Percentiles rank a stretch among this genome's conserved stretches.
Conservation (phyloP, 768 basidiomycete genomes). For the Rhizopogon vulgaris region DNA sequence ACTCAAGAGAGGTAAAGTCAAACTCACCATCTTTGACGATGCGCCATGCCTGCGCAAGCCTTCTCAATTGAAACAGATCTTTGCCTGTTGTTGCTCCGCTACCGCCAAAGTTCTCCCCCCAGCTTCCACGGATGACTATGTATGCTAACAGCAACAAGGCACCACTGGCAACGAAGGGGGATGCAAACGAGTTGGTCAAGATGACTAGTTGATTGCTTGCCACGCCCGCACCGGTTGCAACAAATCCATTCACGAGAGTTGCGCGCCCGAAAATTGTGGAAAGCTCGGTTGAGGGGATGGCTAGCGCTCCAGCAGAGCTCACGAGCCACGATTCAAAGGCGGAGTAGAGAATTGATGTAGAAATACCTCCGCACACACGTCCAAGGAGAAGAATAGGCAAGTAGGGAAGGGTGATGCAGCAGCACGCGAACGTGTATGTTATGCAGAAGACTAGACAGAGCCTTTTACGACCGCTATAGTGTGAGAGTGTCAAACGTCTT, state of each 20-base stretch:
- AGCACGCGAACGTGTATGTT: constrained; percentile 55
- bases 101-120: constrained; percentile 69
- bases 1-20: background rate
- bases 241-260: constrained; percentile 66
- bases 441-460: constrained; percentile 70
- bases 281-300: constrained; percentile 51
- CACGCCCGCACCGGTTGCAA: constrained; percentile 63
- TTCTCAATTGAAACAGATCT: constrained; percentile 46
- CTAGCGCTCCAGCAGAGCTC: constrained; percentile 46
- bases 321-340: constrained; percentile 77
- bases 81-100: constrained; percentile 23
- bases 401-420: constrained; percentile 49
- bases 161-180: constrained; percentile 66
- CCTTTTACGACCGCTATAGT: constrained; percentile 53
- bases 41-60: constrained; percentile 49
- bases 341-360: constrained; percentile 71
- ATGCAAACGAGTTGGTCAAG: constrained; percentile 42
- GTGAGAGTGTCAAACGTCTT: constrained; percentile 1
- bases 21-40: constrained; percentile 47
- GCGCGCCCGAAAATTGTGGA: constrained; percentile 70
- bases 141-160: constrained; percentile 46
- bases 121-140: constrained; percentile 48
- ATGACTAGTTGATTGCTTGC: constrained; percentile 60
- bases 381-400: constrained; percentile 59
- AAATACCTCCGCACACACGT: constrained; percentile 62